These are phyloP conservation scores for Penicillium griseofulvum DNA, from an alignment of 2,329 filamentous ascomycete species.

Conservation along the genomic window DNA sequence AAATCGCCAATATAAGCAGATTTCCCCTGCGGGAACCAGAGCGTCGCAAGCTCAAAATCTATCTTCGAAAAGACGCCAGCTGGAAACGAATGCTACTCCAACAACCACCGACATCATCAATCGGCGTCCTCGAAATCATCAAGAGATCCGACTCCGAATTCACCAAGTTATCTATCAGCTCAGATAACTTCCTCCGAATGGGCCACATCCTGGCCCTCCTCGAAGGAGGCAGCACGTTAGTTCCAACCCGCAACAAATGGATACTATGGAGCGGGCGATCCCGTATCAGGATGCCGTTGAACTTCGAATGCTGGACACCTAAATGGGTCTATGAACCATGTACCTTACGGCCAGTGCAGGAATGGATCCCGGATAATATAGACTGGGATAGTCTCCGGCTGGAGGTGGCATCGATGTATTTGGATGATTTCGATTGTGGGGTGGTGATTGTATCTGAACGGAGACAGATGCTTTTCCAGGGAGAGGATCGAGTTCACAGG, in stretches of 20 bases:
- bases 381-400: slow-evolving; percentile 11
- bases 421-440: slow-evolving; percentile 8
- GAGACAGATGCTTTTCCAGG: slow-evolving; percentile 7
- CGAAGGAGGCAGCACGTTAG: slow-evolving; percentile 1
- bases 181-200: slow-evolving; percentile 1
- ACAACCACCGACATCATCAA: slow-evolving; percentile 9
- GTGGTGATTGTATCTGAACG: slow-evolving; percentile 8
- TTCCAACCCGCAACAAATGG: slow-evolving; percentile 10
- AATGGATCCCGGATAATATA: slow-evolving; percentile 6
- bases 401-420: slow-evolving; percentile 8
- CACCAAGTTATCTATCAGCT: not conserved
- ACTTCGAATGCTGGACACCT: slow-evolving; percentile 6
- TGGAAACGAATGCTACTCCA: slow-evolving; percentile 7
- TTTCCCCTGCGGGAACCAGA: not conserved
- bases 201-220: slow-evolving; percentile 1
- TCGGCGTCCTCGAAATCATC: slow-evolving; percentile 8
- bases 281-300: slow-evolving; percentile 3
- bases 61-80: slow-evolving; percentile 6
- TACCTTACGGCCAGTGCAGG: not conserved
- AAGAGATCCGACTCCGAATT: slow-evolving; percentile 7
- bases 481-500: slow-evolving; percentile 2
- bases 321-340: slow-evolving; percentile 8
- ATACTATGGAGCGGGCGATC: slow-evolving; percentile 8
- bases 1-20: not conserved
- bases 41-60: not conserved